Evolutionary conservation across 2,329 filamentous ascomycete species (phyloP).

Genomic region (Knufia petricola): DNA sequence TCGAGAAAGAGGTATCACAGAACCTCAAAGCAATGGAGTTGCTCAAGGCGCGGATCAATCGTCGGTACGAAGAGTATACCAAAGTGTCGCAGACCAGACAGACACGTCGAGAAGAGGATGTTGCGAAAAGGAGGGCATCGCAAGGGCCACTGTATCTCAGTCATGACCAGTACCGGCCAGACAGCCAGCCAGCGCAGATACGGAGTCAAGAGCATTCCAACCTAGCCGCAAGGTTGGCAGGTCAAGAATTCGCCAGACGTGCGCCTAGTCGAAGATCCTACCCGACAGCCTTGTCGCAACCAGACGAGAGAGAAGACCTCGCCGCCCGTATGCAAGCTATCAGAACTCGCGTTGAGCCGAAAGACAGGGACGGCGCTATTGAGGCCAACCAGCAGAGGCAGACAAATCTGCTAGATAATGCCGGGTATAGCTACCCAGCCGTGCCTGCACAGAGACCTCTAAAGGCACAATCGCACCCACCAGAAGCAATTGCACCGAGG

Average conservation of each 20-base stretch:
- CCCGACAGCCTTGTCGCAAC: slow-evolving; percentile 45
- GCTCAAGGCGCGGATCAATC: slow-evolving; percentile 68
- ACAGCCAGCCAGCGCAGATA: slow-evolving; percentile 45
- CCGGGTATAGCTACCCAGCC: slow-evolving; percentile 22
- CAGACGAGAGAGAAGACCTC: slow-evolving; percentile 48
- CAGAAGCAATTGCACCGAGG: neutral
- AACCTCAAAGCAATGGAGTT: slow-evolving; percentile 64
- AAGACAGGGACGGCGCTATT: neutral
- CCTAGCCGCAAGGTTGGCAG: slow-evolving; percentile 65
- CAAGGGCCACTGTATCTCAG: slow-evolving; percentile 15
- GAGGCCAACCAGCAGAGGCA: neutral
- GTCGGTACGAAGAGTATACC: slow-evolving; percentile 59
- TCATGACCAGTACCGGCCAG: slow-evolving; percentile 13
- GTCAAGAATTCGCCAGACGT: slow-evolving; percentile 59
- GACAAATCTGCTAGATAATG: slow-evolving; percentile 3
- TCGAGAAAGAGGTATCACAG: slow-evolving; percentile 51
- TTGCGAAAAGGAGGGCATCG: slow-evolving; percentile 7
- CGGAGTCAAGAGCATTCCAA: slow-evolving; percentile 64
- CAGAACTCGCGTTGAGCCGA: slow-evolving; percentile 20
- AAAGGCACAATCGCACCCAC: neutral
- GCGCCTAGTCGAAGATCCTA: slow-evolving; percentile 46
- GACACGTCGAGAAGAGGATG: slow-evolving; percentile 26
- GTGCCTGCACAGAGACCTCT: slow-evolving; percentile 20
- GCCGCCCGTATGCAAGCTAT: slow-evolving; percentile 32
- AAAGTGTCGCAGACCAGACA: slow-evolving; percentile 41